Base-by-base conservation (phyloP, 1,139 yeast genomes). In the Nematodospora anomalae region DNA sequence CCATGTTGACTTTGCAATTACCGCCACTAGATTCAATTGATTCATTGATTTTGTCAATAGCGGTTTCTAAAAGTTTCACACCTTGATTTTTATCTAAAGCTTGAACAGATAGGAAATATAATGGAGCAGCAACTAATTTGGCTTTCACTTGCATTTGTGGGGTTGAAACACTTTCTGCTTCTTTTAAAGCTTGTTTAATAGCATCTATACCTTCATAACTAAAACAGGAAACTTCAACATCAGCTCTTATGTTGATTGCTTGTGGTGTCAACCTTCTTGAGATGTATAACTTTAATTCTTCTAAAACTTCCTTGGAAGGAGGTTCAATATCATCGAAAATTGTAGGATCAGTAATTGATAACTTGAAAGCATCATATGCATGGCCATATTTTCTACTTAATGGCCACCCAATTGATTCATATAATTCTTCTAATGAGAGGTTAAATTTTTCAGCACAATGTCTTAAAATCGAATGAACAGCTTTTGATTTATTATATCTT, bases 201-300 rank as follows among this genome's bases (percentile, higher is more conserved):
- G 98, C 98, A 61, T 90, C 96, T 51, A 92, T 89, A 62, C 99
- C 99, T 62, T 92, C 97, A 64, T 92, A 92, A 49, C 94, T 79
- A 71, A 90, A 92, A 64, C 98, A 92, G 24, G 97, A 89, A 28
- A 92, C 97, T 64, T 92, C 97, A 38, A 92, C 86, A 62, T 92
- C 98, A 18, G 98, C 96, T 66, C 98, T 85, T 58, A 94, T 85
- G 70, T 92, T 94, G 54, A 89, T 89, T 28, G 97, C 96, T 70
- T 92, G 97, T 43, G 98, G 98, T 29, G 98, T 92, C 62, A 92
- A 79, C 65, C 97, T 84, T 64, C 95, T 83, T 40, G 94, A 78
- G 55, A 92, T 90, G 67, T 90, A 92, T 42, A 77, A 69, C 60
- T 85, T 82, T 55, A 90, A 76, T 63, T 90, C 97, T 38, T 80